Percentiles rank a stretch among this genome's conserved stretches.
Conservation (phyloP, 768 basidiomycete genomes). For the Coprinopsis strossmayeri region DNA sequence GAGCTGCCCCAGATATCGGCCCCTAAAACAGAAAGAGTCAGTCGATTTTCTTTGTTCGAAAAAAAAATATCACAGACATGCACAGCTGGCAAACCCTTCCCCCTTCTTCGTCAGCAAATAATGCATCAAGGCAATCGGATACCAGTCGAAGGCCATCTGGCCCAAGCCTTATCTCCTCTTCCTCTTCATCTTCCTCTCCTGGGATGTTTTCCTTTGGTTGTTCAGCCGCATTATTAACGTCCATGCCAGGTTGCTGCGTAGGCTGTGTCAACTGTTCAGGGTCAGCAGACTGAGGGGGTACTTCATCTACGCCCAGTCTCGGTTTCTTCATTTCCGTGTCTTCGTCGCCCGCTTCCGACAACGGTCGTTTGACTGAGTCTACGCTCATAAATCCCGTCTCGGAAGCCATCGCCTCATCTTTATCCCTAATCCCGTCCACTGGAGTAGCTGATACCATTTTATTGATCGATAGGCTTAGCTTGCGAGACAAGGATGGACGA, state of each 20-base stretch:
- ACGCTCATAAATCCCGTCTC: no score
- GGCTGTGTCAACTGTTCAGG: no score
- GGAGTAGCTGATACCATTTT: no score
- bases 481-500: no score
- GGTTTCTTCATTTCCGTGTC: not conserved
- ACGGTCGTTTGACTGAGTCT: not conserved
- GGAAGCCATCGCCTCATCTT: not conserved
- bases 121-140: conserved; percentile 34
- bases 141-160: conserved; percentile 35
- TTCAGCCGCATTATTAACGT: no score
- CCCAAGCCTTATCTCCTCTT: conserved; percentile 29
- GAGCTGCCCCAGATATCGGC: not conserved
- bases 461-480: no score
- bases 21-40: no score
- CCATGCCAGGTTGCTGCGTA: no score
- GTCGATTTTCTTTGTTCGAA: not conserved
- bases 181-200: conserved; percentile 26
- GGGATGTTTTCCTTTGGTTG: conserved; percentile 7
- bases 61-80: conserved; percentile 32
- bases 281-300: not conserved
- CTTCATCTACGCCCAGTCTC: not conserved
- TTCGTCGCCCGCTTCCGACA: not conserved
- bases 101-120: conserved; percentile 31
- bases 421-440: no score
- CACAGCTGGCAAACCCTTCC: conserved; percentile 42